Evolutionary conservation across 768 basidiomycete species (phyloP), one percentile per base, ranked within the genome.

Genomic region (Mycena indigotica): DNA sequence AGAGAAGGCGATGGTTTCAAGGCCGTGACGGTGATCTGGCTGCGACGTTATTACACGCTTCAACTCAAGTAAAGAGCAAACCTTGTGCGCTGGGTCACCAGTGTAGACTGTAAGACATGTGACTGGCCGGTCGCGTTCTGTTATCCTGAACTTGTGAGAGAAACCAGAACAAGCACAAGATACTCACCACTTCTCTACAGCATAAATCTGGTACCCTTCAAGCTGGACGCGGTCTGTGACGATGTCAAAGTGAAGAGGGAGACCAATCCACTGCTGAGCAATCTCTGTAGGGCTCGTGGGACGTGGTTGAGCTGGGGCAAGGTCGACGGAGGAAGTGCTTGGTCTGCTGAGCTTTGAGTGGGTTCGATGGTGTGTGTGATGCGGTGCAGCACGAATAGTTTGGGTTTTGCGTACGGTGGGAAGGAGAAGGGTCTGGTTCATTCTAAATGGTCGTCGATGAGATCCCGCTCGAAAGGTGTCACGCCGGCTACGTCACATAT

Each of bases 181-280:
- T 21, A 63, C 72, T 56, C 66, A 85, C 90, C 91, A 93, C 70
- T 89, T 89, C 76, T 93, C 88, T 8, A 94, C 92, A 0, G 90
- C 91, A 68, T 93, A 94, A 55, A 93, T 78, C 73, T 93, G 91
- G 72, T 86, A 91, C 1, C 87, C 86, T 19, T 76, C 67, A 23
- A 90, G 67, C 44, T 84, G 73, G 45, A 85, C 63, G 17, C 72
- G 70, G 29, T 81, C 77, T 32, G 80, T 74, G 6, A 77, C 77
- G 54, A 84, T 70, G 64, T 80, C 78, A 59, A 86, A 84, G 49
- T 72, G 75, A 48, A 75, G 74, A 19, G 77, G 75, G 10, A 73
- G 66, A 1, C 77, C 78, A 17, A 84, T 70, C 81, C 83, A 83
- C 28, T 65, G 25, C 26, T 64, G 52, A 16, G 62, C 68, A 62